phyloP scores from a whole-genome alignment of 2,329 filamentous ascomycete genomes.

The Bipolaris oryzae region DNA sequence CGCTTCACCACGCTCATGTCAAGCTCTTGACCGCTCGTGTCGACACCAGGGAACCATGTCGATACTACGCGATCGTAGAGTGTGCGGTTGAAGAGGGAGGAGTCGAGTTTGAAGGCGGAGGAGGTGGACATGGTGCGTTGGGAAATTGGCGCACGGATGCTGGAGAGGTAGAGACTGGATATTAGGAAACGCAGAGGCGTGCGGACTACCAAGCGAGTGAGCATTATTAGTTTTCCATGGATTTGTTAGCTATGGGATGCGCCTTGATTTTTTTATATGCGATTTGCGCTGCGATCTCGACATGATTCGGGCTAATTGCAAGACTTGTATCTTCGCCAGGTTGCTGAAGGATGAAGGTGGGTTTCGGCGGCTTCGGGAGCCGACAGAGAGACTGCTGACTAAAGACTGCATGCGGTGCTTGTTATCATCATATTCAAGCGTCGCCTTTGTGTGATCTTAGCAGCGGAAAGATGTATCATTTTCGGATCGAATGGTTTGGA shows the following conservation, averaged over 20 bases:
- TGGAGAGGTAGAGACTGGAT: constrained; percentile 8
- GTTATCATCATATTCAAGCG: no score
- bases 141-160: neutral
- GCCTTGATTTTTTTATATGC: neutral
- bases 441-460: no score
- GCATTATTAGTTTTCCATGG: constrained; percentile 2
- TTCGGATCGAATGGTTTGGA: neutral
- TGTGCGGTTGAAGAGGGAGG: constrained; percentile 47
- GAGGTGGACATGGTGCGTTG: constrained; percentile 37
- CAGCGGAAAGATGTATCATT: neutral
- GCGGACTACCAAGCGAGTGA: constrained; percentile 8
- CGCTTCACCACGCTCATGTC: constrained; percentile 34
- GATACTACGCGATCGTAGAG: constrained; percentile 47
- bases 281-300: neutral
- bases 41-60: constrained; percentile 49
- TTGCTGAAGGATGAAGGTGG: neutral
- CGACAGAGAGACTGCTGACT: neutral
- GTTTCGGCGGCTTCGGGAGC: constrained; percentile 5
- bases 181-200: constrained; percentile 10
- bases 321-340: neutral
- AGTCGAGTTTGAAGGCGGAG: constrained; percentile 43
- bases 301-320: neutral
- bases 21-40: constrained; percentile 31
- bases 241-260: neutral
- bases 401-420: neutral